These are phyloP conservation scores for Tetrapyrgos nigripes DNA, from an alignment of 1,284 basidiomycete genomes.

Conservation along the genomic window DNA sequence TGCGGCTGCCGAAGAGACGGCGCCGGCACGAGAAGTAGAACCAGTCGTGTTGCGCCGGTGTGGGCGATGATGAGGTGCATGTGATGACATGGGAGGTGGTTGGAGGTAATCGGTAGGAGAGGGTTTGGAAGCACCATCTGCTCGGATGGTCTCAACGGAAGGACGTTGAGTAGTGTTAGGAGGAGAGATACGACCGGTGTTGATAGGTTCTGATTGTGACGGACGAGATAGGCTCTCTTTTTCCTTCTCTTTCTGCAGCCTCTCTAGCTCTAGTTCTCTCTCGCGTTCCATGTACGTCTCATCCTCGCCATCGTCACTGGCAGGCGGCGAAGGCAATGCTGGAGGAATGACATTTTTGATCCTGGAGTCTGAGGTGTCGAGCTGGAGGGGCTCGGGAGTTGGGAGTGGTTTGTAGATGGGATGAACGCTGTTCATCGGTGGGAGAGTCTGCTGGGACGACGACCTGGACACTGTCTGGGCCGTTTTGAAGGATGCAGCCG, in stretches of 20 bases:
- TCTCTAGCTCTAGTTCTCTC: background rate
- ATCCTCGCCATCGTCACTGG: slow-evolving; percentile 54
- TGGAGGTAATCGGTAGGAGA: slow-evolving; percentile 55
- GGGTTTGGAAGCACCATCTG: slow-evolving; percentile 14
- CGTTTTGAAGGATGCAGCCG: slow-evolving; percentile 34
- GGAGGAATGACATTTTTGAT: slow-evolving; percentile 25
- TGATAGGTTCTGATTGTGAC: background rate
- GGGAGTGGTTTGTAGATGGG: slow-evolving; percentile 37
- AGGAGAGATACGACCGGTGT: background rate
- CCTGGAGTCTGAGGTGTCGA: slow-evolving; percentile 46
- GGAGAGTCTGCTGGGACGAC: slow-evolving; percentile 8
- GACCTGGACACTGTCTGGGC: slow-evolving; percentile 19
- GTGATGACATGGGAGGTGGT: slow-evolving; percentile 42
- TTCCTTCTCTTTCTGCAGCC: background rate
- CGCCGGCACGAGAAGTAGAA: slow-evolving; percentile 3
- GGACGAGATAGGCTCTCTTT: slow-evolving; percentile 19
- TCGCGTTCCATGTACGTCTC: slow-evolving; percentile 29
- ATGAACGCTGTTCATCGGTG: slow-evolving; percentile 13
- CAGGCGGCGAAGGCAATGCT: slow-evolving; percentile 71
- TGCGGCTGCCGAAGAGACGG: slow-evolving; percentile 1
- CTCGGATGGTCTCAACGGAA: slow-evolving; percentile 52
- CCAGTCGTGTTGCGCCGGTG: slow-evolving; percentile 54
- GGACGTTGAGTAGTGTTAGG: slow-evolving; percentile 33
- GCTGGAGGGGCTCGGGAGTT: slow-evolving; percentile 31
- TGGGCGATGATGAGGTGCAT: slow-evolving; percentile 38